Evolutionary conservation across 2,329 filamentous ascomycete genomes (phyloP).

Genomic region (Hypomyces rosellus): DNA sequence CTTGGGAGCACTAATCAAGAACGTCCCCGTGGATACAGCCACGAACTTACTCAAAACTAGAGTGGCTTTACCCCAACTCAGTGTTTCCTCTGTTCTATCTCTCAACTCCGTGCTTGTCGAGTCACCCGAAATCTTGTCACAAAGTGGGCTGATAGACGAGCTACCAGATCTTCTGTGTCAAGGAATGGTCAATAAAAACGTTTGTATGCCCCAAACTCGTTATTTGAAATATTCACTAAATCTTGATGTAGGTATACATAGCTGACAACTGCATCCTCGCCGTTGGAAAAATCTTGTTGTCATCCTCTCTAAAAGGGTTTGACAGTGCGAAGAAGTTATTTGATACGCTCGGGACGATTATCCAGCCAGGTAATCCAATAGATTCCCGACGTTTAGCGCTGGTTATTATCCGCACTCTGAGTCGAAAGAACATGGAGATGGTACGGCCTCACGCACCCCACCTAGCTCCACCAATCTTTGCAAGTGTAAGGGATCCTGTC

Average conservation of each 20-base stretch:
- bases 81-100: conserved; percentile 71
- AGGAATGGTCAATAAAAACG: conserved; percentile 70
- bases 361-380: conserved; percentile 69
- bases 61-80: conserved; percentile 71
- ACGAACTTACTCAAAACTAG: conserved; percentile 56
- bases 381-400: conserved; percentile 83
- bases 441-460: conserved; percentile 74
- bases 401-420: conserved; percentile 80
- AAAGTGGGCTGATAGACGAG: conserved; percentile 62
- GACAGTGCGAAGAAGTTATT: conserved; percentile 76
- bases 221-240: not conserved
- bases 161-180: conserved; percentile 70
- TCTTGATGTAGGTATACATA: conserved; percentile 58
- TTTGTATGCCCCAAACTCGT: conserved; percentile 39
- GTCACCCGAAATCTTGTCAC: conserved; percentile 62
- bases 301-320: conserved; percentile 60
- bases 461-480: conserved; percentile 80
- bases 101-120: conserved; percentile 86
- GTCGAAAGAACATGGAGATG: conserved; percentile 71
- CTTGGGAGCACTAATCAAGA: conserved; percentile 82
- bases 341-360: conserved; percentile 65
- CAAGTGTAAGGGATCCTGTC: conserved; percentile 80
- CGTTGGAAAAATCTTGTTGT: conserved; percentile 82
- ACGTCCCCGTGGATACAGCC: conserved; percentile 68
- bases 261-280: conserved; percentile 85